These are phyloP conservation scores for Emydomyces testavorans DNA, from an alignment of 2,329 filamentous ascomycete species.

Conservation along the genomic window DNA sequence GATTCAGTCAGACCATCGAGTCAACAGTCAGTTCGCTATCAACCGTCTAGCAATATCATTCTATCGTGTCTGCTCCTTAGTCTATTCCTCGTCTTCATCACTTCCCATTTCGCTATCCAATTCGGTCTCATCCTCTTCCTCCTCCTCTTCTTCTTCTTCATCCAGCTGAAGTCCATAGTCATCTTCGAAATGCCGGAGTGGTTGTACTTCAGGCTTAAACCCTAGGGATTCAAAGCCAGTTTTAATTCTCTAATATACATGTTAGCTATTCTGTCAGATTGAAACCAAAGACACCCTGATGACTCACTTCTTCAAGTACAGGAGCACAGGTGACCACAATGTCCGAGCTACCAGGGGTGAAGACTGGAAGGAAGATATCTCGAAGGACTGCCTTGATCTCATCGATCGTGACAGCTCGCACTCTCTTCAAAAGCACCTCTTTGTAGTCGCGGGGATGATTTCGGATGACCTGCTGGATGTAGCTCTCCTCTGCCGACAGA, in stretches of 20 bases:
- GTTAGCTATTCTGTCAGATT: constrained; percentile 15
- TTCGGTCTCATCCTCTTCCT: constrained; percentile 45
- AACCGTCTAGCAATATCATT: background rate
- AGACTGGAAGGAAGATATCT: constrained; percentile 66
- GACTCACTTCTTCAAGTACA: constrained; percentile 68
- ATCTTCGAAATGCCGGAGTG: constrained; percentile 71
- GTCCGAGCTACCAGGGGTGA: constrained; percentile 69
- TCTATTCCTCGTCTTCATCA: constrained; percentile 3
- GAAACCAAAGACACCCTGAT: background rate
- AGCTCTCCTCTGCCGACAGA: constrained; percentile 70
- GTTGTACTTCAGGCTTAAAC: constrained; percentile 64
- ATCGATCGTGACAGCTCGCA: constrained; percentile 62
- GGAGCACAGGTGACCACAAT: constrained; percentile 79
- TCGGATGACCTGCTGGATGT: constrained; percentile 67
- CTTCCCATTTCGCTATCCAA: constrained; percentile 1
- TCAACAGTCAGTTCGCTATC: background rate
- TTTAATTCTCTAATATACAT: constrained; percentile 51
- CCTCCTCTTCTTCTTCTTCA: constrained; percentile 48
- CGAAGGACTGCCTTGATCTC: constrained; percentile 65
- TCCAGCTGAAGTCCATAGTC: constrained; percentile 69
- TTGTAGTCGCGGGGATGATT: constrained; percentile 67
- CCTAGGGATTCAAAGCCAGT: constrained; percentile 62
- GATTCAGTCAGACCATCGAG: background rate
- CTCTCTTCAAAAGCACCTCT: constrained; percentile 61
- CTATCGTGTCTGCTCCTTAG: background rate